phyloP scores from a whole-genome alignment of 2,329 filamentous ascomycete species.

The Diaporthe helianthi region DNA sequence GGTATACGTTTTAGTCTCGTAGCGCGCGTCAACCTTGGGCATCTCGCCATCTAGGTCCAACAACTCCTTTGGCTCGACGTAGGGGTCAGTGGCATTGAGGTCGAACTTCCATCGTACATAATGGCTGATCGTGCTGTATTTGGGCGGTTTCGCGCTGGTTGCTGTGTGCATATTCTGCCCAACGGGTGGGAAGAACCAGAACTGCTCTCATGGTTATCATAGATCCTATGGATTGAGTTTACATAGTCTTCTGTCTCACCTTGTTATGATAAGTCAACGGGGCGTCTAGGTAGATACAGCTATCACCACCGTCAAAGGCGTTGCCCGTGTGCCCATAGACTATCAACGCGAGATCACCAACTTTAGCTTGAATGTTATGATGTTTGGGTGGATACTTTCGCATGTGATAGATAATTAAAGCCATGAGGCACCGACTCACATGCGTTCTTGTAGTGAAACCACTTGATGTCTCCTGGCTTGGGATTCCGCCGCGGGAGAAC shows the following conservation, averaged over 20 bases:
- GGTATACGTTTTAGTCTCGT: constrained; percentile 23
- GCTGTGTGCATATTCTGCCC: constrained; percentile 28
- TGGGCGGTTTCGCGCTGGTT: constrained; percentile 15
- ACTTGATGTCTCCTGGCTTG: constrained; percentile 23
- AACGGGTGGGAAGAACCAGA: constrained; percentile 27
- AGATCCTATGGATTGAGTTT: not conserved
- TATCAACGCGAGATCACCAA: not conserved
- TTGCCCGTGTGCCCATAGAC: constrained; percentile 28
- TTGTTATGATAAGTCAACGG: constrained; percentile 27
- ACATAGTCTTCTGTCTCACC: not conserved
- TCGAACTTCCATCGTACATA: constrained; percentile 31
- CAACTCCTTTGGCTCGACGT: constrained; percentile 18
- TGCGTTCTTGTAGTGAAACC: constrained; percentile 25
- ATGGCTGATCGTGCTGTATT: constrained; percentile 16
- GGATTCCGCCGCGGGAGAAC: constrained; percentile 19
- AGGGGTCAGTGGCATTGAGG: not conserved
- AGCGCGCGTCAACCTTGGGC: constrained; percentile 15
- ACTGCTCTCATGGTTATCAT: not conserved
- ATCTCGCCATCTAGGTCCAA: constrained; percentile 27
- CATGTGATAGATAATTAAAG: not conserved
- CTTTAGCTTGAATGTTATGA: not conserved
- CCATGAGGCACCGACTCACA: not conserved
- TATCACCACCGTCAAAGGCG: constrained; percentile 25
- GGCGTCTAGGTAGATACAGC: constrained; percentile 21
- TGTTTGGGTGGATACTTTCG: not conserved